Base-by-base conservation (phyloP, 371 early-diverging fungal genomes). In the Funneliformis caledonium region DNA sequence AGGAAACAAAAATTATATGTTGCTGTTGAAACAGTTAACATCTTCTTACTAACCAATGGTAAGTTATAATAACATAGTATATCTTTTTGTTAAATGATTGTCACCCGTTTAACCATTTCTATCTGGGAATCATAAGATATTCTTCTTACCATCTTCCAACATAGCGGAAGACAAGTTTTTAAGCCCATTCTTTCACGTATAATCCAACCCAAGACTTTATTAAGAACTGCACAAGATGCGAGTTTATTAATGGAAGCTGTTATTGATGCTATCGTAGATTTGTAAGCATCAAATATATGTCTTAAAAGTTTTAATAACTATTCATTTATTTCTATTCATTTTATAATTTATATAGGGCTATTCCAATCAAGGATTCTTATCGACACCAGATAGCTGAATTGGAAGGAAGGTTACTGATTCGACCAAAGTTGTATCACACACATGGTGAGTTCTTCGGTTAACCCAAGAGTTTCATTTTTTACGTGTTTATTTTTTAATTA, bases 241-340 rank as follows among this genome's bases (percentile, higher is more conserved):
- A 84, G 82, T 16, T 85, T 88, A 76, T 65, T 88, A 19, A 50
- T 88, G 14, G 85, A 88, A 69, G 83, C 87, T 6, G 80, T 88
- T 19, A 81, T 88, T 33, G 88, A 88, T 56, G 83, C 83, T 4
- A 84, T 85, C 64, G 87, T 87, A 10, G 87, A 86, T 62, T 83
- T 83, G 80, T 45, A 37, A 37, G 72, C 37, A 37, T 59, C 11
- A 1, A 64, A 22, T 10, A 45, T 45, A 37, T 37, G 19, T 77
- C 26, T 26, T 26, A 62, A 42, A 16, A 48, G 5, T 19, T 37
- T 37, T 31, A 59, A 33, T 64, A 37, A 37, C 37, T 37, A 2
- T 37, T 37, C 37, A 37, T 37, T 6, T 7, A 42, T 62, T 10
- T 14, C 4, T 22, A 72, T 8, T 43, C 1, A 3, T 37, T 0